Percentiles rank a stretch among this genome's conserved stretches.
Conservation (phyloP, 2,329 filamentous ascomycete species). For the Alternaria angustiovoidea region DNA sequence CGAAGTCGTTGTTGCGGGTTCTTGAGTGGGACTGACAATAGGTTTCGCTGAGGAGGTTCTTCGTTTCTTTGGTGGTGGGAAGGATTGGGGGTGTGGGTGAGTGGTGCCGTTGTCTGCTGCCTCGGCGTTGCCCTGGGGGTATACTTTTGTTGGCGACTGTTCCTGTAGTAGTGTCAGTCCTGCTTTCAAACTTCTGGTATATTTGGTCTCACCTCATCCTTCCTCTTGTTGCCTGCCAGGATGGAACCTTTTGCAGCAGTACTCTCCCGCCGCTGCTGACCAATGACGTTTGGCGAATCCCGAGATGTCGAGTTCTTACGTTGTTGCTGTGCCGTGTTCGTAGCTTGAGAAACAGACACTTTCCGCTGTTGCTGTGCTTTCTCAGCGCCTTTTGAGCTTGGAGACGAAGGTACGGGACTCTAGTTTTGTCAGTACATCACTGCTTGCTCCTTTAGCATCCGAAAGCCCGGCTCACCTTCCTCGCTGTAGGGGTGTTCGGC, state of each 20-base stretch:
- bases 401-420: not conserved
- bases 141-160: not conserved
- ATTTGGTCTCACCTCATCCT: slow-evolving; percentile 13
- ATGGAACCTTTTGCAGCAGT: not conserved
- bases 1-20: not conserved
- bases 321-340: not conserved
- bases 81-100: not conserved
- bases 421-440: not conserved
- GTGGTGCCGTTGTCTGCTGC: not conserved
- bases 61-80: slow-evolving; percentile 7
- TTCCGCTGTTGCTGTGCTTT: slow-evolving; percentile 1
- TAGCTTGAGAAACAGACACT: not conserved
- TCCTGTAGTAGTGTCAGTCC: not conserved
- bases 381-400: not conserved
- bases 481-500: slow-evolving; percentile 15
- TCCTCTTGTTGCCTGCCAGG: slow-evolving; percentile 12
- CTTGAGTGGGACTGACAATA: not conserved
- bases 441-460: not conserved
- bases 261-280: not conserved
- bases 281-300: not conserved
- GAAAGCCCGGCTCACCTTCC: slow-evolving; percentile 8
- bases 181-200: no score
- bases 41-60: not conserved
- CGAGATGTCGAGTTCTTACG: not conserved
- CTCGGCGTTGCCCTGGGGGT: not conserved